Conservation (phyloP, 1,139 yeast species). For the Debaryomyces udenii region DNA sequence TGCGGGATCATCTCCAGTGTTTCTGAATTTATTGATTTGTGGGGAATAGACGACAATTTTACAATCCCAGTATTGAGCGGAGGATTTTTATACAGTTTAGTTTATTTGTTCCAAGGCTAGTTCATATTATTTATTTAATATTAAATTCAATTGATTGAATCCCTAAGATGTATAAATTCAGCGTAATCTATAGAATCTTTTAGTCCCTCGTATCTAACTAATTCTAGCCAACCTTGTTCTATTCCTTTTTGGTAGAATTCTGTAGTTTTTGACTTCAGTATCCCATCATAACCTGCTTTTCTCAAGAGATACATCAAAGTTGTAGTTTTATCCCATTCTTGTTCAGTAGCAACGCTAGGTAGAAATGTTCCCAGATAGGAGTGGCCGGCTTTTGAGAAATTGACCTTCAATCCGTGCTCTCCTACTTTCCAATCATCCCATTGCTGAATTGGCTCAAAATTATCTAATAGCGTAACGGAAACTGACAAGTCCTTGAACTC, state of each 20-base stretch:
- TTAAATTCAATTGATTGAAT: conserved; percentile 5
- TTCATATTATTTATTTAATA: not conserved
- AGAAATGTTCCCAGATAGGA: conserved; percentile 74
- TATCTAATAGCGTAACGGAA: conserved; percentile 64
- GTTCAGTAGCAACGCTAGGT: conserved; percentile 91
- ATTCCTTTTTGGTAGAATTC: conserved; percentile 36
- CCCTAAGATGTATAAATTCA: conserved; percentile 25
- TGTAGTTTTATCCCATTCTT: conserved; percentile 74
- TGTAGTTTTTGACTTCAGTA: conserved; percentile 20
- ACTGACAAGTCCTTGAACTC: conserved; percentile 57
- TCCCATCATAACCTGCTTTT: conserved; percentile 58
- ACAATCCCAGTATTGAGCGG: conserved; percentile 90
- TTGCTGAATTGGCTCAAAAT: conserved; percentile 55
- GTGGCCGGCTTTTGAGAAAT: conserved; percentile 39
- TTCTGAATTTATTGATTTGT: conserved; percentile 80
- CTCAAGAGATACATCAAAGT: conserved; percentile 71
- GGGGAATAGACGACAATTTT: conserved; percentile 83
- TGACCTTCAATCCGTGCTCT: conserved; percentile 72
- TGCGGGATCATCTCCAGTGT: conserved; percentile 83
- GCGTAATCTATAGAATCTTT: conserved; percentile 32
- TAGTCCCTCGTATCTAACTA: conserved; percentile 44
- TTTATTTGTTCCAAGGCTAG: conserved; percentile 25
- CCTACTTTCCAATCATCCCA: conserved; percentile 82
- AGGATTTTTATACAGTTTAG: conserved; percentile 55
- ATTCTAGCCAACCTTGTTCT: conserved; percentile 37